Evolutionary conservation across 805 yeast species (phyloP).

Genomic region (Nakazawaea laoshanensis): DNA sequence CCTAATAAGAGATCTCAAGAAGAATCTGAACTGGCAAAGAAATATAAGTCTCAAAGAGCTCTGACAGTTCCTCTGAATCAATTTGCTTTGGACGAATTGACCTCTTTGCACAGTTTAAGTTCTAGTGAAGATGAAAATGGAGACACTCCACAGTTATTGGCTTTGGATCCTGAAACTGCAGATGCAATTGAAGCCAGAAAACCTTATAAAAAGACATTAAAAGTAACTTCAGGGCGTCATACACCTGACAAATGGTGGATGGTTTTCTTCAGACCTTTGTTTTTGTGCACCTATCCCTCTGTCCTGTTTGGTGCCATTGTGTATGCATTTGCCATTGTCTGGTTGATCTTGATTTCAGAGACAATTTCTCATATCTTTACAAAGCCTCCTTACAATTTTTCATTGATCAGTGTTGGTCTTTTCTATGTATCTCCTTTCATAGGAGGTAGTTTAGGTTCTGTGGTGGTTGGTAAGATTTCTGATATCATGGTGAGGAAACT

Average conservation of each 20-base stretch:
- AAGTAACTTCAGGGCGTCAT: constrained; percentile 40
- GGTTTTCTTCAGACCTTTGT: constrained; percentile 47
- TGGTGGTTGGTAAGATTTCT: constrained; percentile 40
- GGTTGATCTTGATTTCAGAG: constrained; percentile 57
- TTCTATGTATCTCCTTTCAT: constrained; percentile 47
- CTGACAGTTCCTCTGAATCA: too few species aligned
- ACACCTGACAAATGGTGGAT: constrained; percentile 43
- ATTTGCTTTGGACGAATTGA: too few species aligned
- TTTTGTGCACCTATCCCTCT: constrained; percentile 39
- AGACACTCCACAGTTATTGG: not conserved
- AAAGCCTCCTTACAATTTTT: constrained; percentile 34
- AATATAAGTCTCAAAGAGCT: too few species aligned
- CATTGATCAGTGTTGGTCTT: constrained; percentile 39
- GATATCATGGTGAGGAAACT: constrained; percentile 38
- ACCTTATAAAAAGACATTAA: constrained; percentile 24
- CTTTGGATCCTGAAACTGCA: too few species aligned
- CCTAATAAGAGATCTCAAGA: constrained; percentile 35
- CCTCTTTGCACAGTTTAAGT: not conserved
- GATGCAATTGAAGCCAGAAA: constrained; percentile 7
- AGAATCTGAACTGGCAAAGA: constrained; percentile 40
- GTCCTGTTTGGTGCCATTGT: constrained; percentile 41
- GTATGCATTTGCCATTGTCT: constrained; percentile 51
- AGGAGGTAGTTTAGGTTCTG: constrained; percentile 51
- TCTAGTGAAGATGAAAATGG: constrained; percentile 1
- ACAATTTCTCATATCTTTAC: constrained; percentile 42